Evolutionary conservation across 768 basidiomycete genomes (phyloP), one percentile per base, ranked within the genome.

Genomic region (Dentipellis sp.): DNA sequence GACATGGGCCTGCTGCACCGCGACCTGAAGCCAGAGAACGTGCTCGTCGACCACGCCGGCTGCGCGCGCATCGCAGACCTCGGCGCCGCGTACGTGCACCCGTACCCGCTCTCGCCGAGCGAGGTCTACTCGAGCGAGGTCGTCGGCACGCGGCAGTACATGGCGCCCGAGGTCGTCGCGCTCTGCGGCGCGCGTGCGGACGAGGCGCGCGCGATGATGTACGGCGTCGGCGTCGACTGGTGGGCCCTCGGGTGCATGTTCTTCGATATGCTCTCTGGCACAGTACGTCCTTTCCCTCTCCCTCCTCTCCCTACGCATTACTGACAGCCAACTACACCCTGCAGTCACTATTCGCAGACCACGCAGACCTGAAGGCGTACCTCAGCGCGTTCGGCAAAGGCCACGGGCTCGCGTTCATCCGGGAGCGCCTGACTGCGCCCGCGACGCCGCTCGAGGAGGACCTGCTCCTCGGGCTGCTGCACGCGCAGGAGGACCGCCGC

Each of bases 1-100:
- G 56, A 57, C 23, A 60, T 62, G 59, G 61, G 61, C 47, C 58
- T 62, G 21, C 53, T 62, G 56, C 61, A 60, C 38, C 59, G 61
- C 34, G 61, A 62, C 55, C 49, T 62, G 17, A 62, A 62, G 61
- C 59, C 61, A 17, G 61, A 62, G 35, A 62, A 62, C 38, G 61
- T 60, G 9, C 59, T 62, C 36, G 37, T 62, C 34, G 58, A 61
- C 19, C 56, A 54, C 52, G 38, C 56, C 9, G 61, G 59, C 17
- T 61, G 58, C 35, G 61, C 50, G 40, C 61, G 59, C 12, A 55
- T 60, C 50, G 59, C 59, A 3, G 61, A 62, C 56, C 35, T 60
- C 23, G 59, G 61, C 11, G 51, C 61, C 2, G 61, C 61, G 19
- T 56, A 54, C 54, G 56, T 59, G 14, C 59, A 60, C 29, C 51